Conservation (phyloP, 768 basidiomycete genomes). For the Serendipita sp. region DNA sequence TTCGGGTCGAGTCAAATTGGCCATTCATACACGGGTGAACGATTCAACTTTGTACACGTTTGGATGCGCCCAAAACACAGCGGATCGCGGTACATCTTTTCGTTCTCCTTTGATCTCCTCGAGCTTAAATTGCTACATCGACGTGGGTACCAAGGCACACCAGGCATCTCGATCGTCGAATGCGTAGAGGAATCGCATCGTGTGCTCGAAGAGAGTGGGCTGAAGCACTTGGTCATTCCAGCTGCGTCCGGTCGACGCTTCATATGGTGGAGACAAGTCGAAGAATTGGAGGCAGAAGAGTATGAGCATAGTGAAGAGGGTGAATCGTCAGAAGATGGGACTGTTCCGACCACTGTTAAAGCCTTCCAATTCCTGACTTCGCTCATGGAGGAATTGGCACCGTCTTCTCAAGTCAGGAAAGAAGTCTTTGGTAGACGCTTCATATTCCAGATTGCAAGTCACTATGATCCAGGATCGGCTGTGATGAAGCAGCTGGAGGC, state of each 20-base stretch:
- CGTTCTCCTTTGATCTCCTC: background rate
- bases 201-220: background rate
- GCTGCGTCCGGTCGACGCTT: background rate
- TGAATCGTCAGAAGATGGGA: background rate
- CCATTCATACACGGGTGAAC: background rate
- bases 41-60: background rate
- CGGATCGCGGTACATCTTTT: background rate
- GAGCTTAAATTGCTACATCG: too few relatives aligned
- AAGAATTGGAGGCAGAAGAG: background rate
- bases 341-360: background rate
- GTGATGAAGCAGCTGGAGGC: background rate
- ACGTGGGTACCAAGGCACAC: too few relatives aligned
- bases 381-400: background rate
- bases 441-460: background rate
- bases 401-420: background rate
- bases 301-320: background rate
- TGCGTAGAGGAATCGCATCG: background rate
- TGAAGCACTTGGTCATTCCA: background rate
- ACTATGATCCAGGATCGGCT: background rate
- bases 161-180: too few relatives aligned
- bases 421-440: background rate
- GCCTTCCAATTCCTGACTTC: background rate
- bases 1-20: background rate
- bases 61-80: background rate
- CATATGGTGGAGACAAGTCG: background rate